These are phyloP conservation scores for Atkinsonella texensis DNA, from an alignment of 2,329 filamentous ascomycete genomes.

Conservation along the genomic window DNA sequence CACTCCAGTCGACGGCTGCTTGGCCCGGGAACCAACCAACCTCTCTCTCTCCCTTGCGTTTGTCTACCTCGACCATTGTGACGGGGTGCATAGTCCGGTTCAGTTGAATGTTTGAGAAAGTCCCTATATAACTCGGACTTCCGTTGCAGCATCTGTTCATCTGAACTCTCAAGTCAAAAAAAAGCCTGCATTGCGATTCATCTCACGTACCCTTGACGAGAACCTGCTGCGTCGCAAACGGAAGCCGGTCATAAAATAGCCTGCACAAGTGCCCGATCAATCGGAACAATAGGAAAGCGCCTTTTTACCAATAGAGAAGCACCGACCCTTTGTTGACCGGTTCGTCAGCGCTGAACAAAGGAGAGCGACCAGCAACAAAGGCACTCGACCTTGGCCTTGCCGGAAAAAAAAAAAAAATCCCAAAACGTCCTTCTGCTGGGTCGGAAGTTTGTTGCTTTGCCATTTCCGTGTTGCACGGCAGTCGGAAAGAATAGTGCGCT, in stretches of 20 bases:
- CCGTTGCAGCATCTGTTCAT: neutral
- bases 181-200: neutral
- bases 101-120: neutral
- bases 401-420: neutral
- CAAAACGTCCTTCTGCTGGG: slow-evolving; percentile 8
- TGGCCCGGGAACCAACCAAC: slow-evolving; percentile 3
- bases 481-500: neutral
- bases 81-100: slow-evolving; percentile 3
- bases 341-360: slow-evolving; percentile 2
- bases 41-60: slow-evolving; percentile 8
- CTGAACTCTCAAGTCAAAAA: neutral
- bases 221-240: neutral
- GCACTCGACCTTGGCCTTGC: neutral
- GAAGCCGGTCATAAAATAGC: neutral
- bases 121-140: slow-evolving; percentile 7
- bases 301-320: neutral
- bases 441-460: slow-evolving; percentile 4
- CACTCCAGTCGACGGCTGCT: slow-evolving; percentile 7
- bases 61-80: slow-evolving; percentile 5
- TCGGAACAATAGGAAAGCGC: slow-evolving; percentile 2
- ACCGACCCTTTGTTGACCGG: neutral
- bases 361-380: neutral
- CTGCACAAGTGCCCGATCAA: neutral
- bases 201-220: neutral
- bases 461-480: neutral